Conservation (phyloP, 441 rosid species). For the Gossypium aridum region DNA sequence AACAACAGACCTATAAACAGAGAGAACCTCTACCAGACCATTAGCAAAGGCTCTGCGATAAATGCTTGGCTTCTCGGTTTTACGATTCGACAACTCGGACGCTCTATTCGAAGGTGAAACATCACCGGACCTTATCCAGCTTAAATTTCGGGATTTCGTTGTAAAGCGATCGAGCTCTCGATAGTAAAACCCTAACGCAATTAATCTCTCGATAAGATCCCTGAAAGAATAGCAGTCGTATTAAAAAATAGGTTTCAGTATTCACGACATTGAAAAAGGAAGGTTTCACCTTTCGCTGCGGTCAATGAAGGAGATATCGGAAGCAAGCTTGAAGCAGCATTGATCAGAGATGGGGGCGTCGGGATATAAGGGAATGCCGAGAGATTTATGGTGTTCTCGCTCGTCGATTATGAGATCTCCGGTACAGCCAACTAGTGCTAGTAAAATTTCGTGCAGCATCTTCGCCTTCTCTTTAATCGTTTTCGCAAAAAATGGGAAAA, state of each 20-base stretch:
- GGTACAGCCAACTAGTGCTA: constrained; percentile 77
- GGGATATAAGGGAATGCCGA: constrained; percentile 44
- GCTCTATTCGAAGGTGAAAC: constrained; percentile 44
- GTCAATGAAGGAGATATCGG: constrained; percentile 81
- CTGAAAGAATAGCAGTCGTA: constrained; percentile 24
- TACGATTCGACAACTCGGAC: constrained; percentile 37
- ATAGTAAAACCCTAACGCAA: constrained; percentile 80
- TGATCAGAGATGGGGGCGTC: constrained; percentile 60
- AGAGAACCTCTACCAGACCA: constrained; percentile 85
- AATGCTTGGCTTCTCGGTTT: constrained; percentile 44
- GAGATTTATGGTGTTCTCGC: constrained; percentile 55
- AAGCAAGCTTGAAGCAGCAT: constrained; percentile 73
- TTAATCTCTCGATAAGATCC: constrained; percentile 75
- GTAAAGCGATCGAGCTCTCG: constrained; percentile 84
- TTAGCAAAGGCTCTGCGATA: constrained; percentile 88
- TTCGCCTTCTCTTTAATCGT: not conserved
- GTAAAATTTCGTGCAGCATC: constrained; percentile 88
- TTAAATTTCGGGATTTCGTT: constrained; percentile 64
- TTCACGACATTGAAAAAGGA: not conserved
- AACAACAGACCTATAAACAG: constrained; percentile 81
- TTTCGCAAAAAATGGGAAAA: not conserved
- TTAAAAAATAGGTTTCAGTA: not conserved
- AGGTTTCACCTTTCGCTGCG: constrained; percentile 35
- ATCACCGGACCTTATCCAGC: constrained; percentile 68
- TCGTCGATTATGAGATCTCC: constrained; percentile 91